Base-by-base conservation (phyloP, 306 rosid species). In the Alnus glutinosa region DNA sequence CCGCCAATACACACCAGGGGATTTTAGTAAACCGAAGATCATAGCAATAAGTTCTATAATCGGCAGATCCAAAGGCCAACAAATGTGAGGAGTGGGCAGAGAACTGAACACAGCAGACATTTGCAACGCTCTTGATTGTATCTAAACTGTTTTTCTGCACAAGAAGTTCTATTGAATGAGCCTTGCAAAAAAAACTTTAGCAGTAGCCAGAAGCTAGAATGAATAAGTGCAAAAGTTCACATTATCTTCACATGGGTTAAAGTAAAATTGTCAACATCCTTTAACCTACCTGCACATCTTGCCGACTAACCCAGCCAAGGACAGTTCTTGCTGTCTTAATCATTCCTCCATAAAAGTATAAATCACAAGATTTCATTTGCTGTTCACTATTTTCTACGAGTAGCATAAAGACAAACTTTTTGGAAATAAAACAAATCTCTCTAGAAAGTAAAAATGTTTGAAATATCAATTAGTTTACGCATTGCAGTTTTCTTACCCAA, bases 31-130 rank as follows among this genome's bases (percentile, higher is more conserved):
- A 88, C n/a, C 97, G 97, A 77, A 92, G 89, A 89, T 94, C 98
- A 82, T 89, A 94, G 89, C 97, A 94, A 82, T 92, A 94, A 55
- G 92, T 94, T 79, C 78, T 84, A 87, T 87, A 94, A 82, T 94
- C 92, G 0, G 97, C 90, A 82, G 91, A 92, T 57, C 98, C 98
- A 50, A 92, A 88, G 61, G 95, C 89, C 81, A 94, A 83, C 72
- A 91, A 84, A 82, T 94, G 89, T 59, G 92, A 87, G 71, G 98
- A 94, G 83, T 92, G 91, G 57, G 93, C 47, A 81, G 98, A 94
- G 87, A 94, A 94, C 77, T 94, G 97, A 78, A 94, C 97, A 75
- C 98, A 92, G 89, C 97, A 94, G 73, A 94, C 98, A 77, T 91
- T 92, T 70, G 97, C 97, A 85, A 80, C 80, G 84, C 79, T 92